Evolutionary conservation across 306 rosid genomes (phyloP).

Genomic region (Begonia masoniana): DNA sequence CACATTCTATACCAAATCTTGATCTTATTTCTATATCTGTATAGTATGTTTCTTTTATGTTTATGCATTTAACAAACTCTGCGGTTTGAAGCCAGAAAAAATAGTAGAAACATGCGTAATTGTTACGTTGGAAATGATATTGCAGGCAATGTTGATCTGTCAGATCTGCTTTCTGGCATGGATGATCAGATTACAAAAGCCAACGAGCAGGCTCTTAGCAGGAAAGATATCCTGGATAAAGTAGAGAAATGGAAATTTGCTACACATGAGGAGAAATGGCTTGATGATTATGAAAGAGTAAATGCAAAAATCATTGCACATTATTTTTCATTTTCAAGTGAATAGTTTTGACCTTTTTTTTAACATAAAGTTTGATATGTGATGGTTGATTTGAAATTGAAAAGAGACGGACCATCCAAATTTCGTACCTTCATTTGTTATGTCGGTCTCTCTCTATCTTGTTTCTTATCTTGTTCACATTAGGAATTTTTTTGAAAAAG

Average conservation of each 20-base stretch:
- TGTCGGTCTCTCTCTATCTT: no score
- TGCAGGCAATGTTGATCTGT: constrained; percentile 43
- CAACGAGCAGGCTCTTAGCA: constrained; percentile 73
- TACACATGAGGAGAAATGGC: constrained; percentile 90
- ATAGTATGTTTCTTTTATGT: no score
- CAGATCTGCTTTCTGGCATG: constrained; percentile 72
- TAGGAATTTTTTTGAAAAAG: no score
- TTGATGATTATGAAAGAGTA: constrained; percentile 94
- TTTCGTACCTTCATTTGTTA: no score
- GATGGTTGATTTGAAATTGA: no score
- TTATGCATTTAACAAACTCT: no score
- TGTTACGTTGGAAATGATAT: constrained; percentile 13
- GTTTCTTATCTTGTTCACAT: no score
- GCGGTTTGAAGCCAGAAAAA: not conserved
- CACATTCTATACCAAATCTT: no score
- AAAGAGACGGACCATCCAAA: no score
- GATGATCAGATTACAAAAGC: constrained; percentile 74
- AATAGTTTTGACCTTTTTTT: not conserved
- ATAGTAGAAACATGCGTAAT: not conserved
- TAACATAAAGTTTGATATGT: no score
- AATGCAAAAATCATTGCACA: not conserved
- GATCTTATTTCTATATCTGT: no score
- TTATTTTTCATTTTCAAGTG: not conserved
- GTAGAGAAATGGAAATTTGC: constrained; percentile 79
- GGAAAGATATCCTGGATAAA: constrained; percentile 86